Conservation (phyloP, 73 alveolate genomes). For the Tetrahymena elliotti region DNA sequence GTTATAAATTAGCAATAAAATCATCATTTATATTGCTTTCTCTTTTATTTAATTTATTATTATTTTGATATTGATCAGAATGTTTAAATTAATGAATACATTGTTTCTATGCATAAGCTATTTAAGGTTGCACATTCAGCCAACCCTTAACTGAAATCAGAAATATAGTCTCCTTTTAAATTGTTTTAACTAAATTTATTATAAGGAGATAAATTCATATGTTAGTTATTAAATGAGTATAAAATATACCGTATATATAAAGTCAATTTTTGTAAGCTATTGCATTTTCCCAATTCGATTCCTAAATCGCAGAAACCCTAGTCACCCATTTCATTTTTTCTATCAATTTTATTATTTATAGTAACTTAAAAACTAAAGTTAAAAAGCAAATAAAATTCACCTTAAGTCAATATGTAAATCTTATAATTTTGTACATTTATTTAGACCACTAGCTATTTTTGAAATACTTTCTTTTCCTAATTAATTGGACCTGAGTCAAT, state of each 20-base stretch:
- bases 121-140: background rate
- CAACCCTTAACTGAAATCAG: background rate
- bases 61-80: too few species aligned
- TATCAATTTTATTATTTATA: too few species aligned
- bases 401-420: background rate
- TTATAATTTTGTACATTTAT: background rate
- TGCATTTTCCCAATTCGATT: background rate
- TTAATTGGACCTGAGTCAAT: background rate
- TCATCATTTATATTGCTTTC: background rate
- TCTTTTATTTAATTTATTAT: background rate
- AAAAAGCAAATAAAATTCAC: background rate
- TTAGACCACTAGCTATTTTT: background rate
- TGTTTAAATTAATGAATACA: background rate
- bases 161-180: background rate
- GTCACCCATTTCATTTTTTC: background rate
- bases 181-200: background rate
- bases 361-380: too few species aligned
- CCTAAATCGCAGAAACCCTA: background rate
- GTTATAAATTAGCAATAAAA: background rate
- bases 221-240: too few species aligned
- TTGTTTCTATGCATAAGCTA: background rate
- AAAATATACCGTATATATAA: background rate
- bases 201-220: background rate
- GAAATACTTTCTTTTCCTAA: background rate
- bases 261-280: too few species aligned